Conservation (phyloP, 805 yeast species). For the Lipomyces kockii region DNA sequence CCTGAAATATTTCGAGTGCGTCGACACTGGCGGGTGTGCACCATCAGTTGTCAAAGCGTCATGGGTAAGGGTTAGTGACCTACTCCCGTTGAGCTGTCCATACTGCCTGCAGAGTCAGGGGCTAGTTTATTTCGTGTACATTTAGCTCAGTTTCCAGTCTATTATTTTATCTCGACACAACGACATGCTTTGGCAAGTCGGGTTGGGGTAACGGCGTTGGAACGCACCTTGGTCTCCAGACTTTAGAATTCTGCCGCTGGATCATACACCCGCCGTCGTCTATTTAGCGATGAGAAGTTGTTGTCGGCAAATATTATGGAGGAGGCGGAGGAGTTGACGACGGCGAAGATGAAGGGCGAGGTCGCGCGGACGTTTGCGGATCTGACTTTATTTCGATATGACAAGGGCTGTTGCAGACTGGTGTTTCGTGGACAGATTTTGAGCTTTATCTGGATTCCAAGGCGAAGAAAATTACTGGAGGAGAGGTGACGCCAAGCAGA, state of each 20-base stretch:
- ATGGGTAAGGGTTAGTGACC: too few relatives aligned
- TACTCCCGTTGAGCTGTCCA: too few relatives aligned
- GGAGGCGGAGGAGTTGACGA: conserved; percentile 94
- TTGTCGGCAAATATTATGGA: conserved; percentile 88
- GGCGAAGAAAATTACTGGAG: conserved; percentile 86
- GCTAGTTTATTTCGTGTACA: too few relatives aligned
- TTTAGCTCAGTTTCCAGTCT: too few relatives aligned
- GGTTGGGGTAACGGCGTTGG: conserved; percentile 71
- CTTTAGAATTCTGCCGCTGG: conserved; percentile 78
- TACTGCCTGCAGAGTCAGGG: too few relatives aligned
- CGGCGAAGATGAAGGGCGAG: conserved; percentile 70
- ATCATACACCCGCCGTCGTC: conserved; percentile 90
- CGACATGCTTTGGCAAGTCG: conserved; percentile 79
- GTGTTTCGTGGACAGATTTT: conserved; percentile 78
- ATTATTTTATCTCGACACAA: conserved; percentile 73
- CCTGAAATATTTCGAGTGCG: too few relatives aligned
- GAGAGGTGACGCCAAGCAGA: conserved; percentile 93
- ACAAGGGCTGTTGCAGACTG: conserved; percentile 72
- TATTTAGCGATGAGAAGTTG: conserved; percentile 76
- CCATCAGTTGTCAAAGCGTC: too few relatives aligned
- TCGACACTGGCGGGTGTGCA: too few relatives aligned
- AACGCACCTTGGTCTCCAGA: conserved; percentile 67
- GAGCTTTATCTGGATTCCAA: conserved; percentile 84
- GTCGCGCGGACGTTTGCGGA: conserved; percentile 98
- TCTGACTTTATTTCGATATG: conserved; percentile 67